phyloP scores from a whole-genome alignment of 176 grass and related monocot species.

The Canna indica region DNA sequence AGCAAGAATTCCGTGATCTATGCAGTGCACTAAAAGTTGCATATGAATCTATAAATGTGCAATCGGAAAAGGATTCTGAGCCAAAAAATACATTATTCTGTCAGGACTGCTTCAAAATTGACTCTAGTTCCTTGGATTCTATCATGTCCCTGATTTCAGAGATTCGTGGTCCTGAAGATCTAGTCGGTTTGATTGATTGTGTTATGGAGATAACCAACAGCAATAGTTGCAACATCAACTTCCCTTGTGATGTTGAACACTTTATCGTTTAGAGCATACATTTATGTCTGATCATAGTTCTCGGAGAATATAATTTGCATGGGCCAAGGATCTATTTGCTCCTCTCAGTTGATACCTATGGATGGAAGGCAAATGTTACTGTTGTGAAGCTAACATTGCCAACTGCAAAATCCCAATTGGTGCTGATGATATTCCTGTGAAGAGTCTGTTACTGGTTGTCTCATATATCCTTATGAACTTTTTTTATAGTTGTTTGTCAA shows the following conservation, averaged over 20 bases:
- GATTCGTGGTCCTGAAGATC: constrained; percentile 51
- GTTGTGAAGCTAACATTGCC: not conserved
- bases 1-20: constrained; percentile 54
- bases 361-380: not conserved
- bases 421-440: not conserved
- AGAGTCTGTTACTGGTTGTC: not conserved
- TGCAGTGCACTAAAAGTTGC: constrained; percentile 28
- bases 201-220: constrained; percentile 14
- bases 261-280: not conserved
- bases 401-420: not conserved
- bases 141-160: constrained; percentile 24
- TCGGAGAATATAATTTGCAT: not conserved
- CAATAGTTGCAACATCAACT: not conserved
- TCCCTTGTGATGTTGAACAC: not conserved
- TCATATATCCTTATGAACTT: not conserved
- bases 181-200: constrained; percentile 40
- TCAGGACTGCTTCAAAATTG: constrained; percentile 28
- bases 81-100: constrained; percentile 9
- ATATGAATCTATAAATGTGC: constrained; percentile 35
- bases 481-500: not conserved
- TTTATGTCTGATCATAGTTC: not conserved
- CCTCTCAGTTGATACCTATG: not conserved
- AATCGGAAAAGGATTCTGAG: constrained; percentile 4
- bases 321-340: not conserved
- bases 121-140: constrained; percentile 32